Conservation (phyloP, 352 stramenopile genomes). For the Phytophthora syringae region DNA sequence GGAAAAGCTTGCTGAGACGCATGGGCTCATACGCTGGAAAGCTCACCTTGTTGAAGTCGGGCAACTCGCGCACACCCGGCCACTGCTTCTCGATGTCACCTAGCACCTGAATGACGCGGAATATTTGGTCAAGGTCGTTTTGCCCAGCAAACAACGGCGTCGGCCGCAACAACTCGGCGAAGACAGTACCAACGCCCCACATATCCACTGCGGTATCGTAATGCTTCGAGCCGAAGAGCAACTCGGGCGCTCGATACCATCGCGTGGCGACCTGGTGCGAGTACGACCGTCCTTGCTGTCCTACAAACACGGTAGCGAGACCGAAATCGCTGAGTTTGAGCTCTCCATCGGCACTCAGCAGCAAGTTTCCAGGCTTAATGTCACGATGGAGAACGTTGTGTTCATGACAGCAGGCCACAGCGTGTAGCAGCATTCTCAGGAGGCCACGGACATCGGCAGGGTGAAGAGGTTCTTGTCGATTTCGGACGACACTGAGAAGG, state of each 20-base stretch:
- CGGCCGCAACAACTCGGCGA: slow-evolving; percentile 68
- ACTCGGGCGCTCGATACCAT: slow-evolving; percentile 84
- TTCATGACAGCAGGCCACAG: slow-evolving; percentile 64
- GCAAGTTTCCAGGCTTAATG: slow-evolving; percentile 77
- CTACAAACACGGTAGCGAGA: slow-evolving; percentile 72
- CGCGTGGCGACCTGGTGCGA: slow-evolving; percentile 82
- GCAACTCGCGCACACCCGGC: slow-evolving; percentile 54
- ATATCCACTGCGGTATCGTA: slow-evolving; percentile 78
- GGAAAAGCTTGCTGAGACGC: slow-evolving; percentile 50
- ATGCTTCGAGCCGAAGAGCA: slow-evolving; percentile 71
- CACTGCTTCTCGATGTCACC: slow-evolving; percentile 63
- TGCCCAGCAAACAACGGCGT: slow-evolving; percentile 79
- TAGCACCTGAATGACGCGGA: slow-evolving; percentile 71
- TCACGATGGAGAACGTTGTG: slow-evolving; percentile 77
- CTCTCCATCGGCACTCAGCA: slow-evolving; percentile 55
- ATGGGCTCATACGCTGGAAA: slow-evolving; percentile 66
- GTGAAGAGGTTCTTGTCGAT: slow-evolving; percentile 41
- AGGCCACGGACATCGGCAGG: slow-evolving; percentile 57
- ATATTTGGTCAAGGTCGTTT: slow-evolving; percentile 87
- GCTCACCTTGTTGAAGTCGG: slow-evolving; percentile 75
- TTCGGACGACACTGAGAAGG: slow-evolving; percentile 64
- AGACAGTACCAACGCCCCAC: slow-evolving; percentile 72
- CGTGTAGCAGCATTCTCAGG: slow-evolving; percentile 74
- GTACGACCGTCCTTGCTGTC: slow-evolving; percentile 41
- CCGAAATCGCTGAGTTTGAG: slow-evolving; percentile 86